Base-by-base conservation (phyloP, 441 rosid species). In the Populus trichocarpa region DNA sequence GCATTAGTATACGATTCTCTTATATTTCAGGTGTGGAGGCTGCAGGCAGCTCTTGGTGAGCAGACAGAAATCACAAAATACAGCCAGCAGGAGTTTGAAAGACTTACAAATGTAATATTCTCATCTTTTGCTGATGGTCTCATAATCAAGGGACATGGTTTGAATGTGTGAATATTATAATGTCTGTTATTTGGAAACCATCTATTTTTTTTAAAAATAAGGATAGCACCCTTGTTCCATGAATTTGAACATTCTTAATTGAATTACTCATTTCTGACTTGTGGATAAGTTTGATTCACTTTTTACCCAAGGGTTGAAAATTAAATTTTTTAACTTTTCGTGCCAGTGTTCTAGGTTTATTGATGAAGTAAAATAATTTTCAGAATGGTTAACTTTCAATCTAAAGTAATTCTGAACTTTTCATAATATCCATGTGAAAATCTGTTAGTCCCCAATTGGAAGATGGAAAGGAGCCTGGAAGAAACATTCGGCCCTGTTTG, bases 11-110 rank as follows among this genome's bases (percentile, higher is more conserved):
- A 53, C 22, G 61, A 53, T 53, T 53, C 61, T 53, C 22, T 50
- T 53, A 18, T 53, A 53, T 75, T 64, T 76, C 84, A 96, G 99
- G 97, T 96, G 14, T 94, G 98, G 99, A 91, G 96, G 84, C 99
- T 96, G 74, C 98, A 96, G 81, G 98, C 97, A 75, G 99, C 97
- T 81, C 93, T 96, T 53, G 97, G 99, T 42, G 98, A 94, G 89
- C 99, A 94, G 85, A 87, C 92, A 23, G 98, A 94, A 87, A 94
- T 94, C 77, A 92, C 95, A 25, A 92, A 88, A 79, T 92, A 84
- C 79, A 94, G 97, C 83, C 97, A 91, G 86, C 97, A 90, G 82
- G 97, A 94, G 87, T 96, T 79, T 80, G 97, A 96, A 83, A 91
- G 99, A 86, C 94, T 96, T 75, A 97, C 90, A 90, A 94, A 85